Evolutionary conservation across 345 rosid species (phyloP), one percentile per base, ranked within the genome.

Genomic region (Sisymbrium irio): DNA sequence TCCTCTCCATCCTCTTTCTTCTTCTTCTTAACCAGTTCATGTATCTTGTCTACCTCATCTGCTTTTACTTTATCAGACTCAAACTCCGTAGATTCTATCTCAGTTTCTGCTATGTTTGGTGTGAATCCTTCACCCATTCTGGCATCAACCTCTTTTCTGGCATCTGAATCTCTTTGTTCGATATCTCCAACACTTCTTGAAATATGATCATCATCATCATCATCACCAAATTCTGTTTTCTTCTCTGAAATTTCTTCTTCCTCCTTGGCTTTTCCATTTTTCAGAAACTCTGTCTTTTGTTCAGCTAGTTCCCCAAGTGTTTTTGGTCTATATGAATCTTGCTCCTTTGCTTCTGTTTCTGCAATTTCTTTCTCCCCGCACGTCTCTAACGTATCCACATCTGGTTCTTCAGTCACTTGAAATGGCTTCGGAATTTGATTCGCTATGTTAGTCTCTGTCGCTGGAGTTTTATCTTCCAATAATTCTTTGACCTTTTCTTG

Each of bases 241-340:
- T 27, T 27, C 28, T 27, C 28, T 27, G 28, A 1, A 3, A 27
- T 27, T 27, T 27, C 28, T 27, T 27, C 28, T 27, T 27, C 28
- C 28, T 27, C 28, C 28, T 27, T 27, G 28, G 4, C 28, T 2
- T 27, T 27, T 27, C 28, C 28, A 27, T 27, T 27, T 3, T 27
- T 27, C 28, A 27, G 3, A 27, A 27, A 27, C 4, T 27, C 28
- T 2, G 28, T 27, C 28, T 27, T 27, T 3, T 1, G 4, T 27
- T 27, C 28, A 27, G 28, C 28, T 27, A 27, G 28, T 27, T 27
- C 28, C 28, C 28, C 28, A 3, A 3, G 28, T 27, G 4, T 14
- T 17, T 74, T 45, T 44, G 42, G 78, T 47, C 67, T 65, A 28
- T 74, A 3, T 30, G 61, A 47, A 2, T 74, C 78, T 57, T 66